phyloP scores from a whole-genome alignment of 257 asterid species.

The Orobanche coerulescens region DNA sequence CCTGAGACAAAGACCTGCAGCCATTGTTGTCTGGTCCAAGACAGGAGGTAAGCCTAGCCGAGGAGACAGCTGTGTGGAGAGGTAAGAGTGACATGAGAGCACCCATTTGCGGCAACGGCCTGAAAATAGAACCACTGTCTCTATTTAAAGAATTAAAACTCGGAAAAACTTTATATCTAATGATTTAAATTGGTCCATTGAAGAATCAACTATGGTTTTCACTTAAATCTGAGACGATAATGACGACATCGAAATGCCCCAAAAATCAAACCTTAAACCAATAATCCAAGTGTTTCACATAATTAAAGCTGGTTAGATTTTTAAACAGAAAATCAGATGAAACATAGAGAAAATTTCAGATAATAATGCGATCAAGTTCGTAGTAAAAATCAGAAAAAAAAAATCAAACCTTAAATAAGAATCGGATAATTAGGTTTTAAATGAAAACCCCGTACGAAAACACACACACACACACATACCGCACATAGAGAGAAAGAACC shows the following conservation, averaged over 20 bases:
- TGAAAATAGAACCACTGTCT: neutral
- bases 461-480: no score
- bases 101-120: slow-evolving; percentile 54
- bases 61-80: slow-evolving; percentile 66
- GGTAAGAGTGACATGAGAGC: slow-evolving; percentile 71
- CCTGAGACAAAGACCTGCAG: slow-evolving; percentile 96
- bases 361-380: no score
- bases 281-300: neutral
- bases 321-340: neutral
- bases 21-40: slow-evolving; percentile 65
- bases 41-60: slow-evolving; percentile 84
- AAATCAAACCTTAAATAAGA: neutral
- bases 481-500: neutral
- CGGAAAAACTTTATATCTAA: neutral
- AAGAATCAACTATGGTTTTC: neutral
- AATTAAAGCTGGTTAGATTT: neutral
- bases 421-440: neutral
- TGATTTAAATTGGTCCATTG: neutral
- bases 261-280: slow-evolving; percentile 1
- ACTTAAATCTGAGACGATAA: neutral
- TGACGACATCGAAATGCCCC: neutral
- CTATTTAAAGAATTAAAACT: neutral
- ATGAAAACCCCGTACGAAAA: neutral
- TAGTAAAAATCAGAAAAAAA: no score
- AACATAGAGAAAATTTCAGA: no score